A percentile compares a stretch with the other conserved stretches of the same genome.
These are phyloP conservation scores for Perkinsus olseni DNA, from an alignment of 169 alveolate species.

Conservation along the genomic window DNA sequence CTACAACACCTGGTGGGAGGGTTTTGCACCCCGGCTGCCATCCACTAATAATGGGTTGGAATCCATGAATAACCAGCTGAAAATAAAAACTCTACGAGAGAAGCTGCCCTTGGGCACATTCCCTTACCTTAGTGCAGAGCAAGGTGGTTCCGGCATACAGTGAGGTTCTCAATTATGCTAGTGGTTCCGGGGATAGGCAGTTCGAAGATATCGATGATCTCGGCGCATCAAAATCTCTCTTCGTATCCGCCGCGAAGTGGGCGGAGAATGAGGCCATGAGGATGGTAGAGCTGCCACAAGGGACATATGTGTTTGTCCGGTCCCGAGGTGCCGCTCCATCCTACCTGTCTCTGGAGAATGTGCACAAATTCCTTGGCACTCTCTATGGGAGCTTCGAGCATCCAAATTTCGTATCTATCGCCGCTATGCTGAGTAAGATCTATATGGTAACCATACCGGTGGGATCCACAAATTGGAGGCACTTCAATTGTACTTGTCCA, in stretches of 20 bases:
- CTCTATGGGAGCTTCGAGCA: background rate
- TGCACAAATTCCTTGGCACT: background rate
- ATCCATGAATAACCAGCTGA: background rate
- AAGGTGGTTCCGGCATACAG: background rate
- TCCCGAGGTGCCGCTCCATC: background rate
- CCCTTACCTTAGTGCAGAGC: background rate
- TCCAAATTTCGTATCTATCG: background rate
- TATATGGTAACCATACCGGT: background rate
- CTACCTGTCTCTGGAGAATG: background rate
- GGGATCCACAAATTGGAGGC: background rate
- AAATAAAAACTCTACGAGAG: background rate
- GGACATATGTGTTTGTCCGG: background rate
- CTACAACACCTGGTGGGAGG: background rate
- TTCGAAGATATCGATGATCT: background rate
- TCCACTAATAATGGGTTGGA: background rate
- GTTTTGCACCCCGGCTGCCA: background rate
- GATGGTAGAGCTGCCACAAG: background rate
- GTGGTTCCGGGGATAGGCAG: background rate
- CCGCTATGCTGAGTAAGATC: background rate
- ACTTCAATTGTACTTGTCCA: background rate
- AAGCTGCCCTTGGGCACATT: background rate
- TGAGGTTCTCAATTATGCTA: background rate
- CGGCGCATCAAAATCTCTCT: background rate
- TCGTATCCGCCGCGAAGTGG: background rate
- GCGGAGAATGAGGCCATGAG: background rate